Base-by-base conservation (phyloP, 495 filamentous ascomycete genomes). In the Penicillium canescens region DNA sequence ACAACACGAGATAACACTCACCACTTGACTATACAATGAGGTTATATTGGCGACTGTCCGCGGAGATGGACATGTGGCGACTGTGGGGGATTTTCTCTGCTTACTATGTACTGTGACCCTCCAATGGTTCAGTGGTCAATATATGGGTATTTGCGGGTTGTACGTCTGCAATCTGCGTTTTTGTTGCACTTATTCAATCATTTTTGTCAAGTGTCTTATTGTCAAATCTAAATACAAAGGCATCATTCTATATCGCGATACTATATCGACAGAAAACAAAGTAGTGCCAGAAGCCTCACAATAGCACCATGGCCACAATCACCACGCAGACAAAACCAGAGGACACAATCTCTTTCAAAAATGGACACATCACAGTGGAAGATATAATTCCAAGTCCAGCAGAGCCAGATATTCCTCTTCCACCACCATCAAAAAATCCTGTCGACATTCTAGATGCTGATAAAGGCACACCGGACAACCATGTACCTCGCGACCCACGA, bases 401-500 rank as follows among this genome's bases (percentile, higher is more conserved):
- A 37, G 65, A 76, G 35, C 50, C 67, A n/a, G 73, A 78, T 44
- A 69, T 86, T 46, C 85, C 89, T 5, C 76, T 96, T 10, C 91
- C 91, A 14, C 92, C 92, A 6, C 82, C 76, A n/a, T 80, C 86
- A 6, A 78, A 69, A 42, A 59, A 70, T 33, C 86, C 84, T 12
- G 85, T 78, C 39, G 72, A 80, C 36, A 81, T 95, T 13, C 76
- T 96, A 7, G 78, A 84, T 34, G 62, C 89, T 60, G 93, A 98
- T 61, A 75, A 87, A 50, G 85, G 86, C 36, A 97, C 93, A 0
- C 92, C 91, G 12, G 93, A 98, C 64, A 73, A 70, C 42, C 90
- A 94, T 78, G 89, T 96, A n/a, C 81, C 89, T 12, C 78, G 93
- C 55, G 93, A 98, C 73, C 82, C 90, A 4, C 80, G 93, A 24